Evolutionary conservation across 345 rosid species (phyloP), one percentile per base, ranked within the genome.

Genomic region (Mangifera indica): DNA sequence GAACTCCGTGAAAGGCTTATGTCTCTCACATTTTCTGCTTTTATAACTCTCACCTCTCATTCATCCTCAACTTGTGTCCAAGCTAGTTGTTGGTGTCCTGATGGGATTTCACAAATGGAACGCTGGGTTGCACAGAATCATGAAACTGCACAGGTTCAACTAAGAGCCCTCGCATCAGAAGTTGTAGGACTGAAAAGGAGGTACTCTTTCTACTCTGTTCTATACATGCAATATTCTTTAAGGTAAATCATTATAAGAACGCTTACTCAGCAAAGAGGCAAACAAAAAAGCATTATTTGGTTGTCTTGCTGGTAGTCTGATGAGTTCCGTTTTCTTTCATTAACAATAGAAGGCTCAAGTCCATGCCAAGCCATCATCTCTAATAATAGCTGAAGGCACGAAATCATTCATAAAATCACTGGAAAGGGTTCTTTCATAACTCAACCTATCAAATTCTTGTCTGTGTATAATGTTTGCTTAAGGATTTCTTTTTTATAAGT

Each of bases 1-100:
- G 94, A 95, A 82, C 93, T 95, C n/a, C 91, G 88, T 2, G 87
- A 85, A 77, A 89, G 97, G 76, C 85, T 92, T 65, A 81, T 92
- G 73, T 78, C 85, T 73, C 76, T 89, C 71, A 82, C 85, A 71
- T 81, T 91, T 72, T 79, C 86, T 66, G 84, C 97, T 67, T 78
- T 78, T 68, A 65, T 78, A 29, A 75, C 37, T 24, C 32, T 57
- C 20, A 57, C 72, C 51, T 78, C 85, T 34, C 69, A 40, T 70
- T 74, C 71, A 20, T 76, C 72, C 40, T 21, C 79, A 71, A 46
- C 24, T 46, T 37, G 57, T 40, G 61, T 75, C 18, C 65, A 72
- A 63, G 54, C 76, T 69, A 79, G 84, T 54, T 70, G 18, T 64
- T 90, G 92, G 97, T 66, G 49, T 78, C 91, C 98, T 67, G 62